Percentiles rank a stretch among this genome's conserved stretches.
These are phyloP conservation scores for Colletotrichum ledebouriae DNA, from an alignment of 2,329 filamentous ascomycete species.

Conservation along the genomic window DNA sequence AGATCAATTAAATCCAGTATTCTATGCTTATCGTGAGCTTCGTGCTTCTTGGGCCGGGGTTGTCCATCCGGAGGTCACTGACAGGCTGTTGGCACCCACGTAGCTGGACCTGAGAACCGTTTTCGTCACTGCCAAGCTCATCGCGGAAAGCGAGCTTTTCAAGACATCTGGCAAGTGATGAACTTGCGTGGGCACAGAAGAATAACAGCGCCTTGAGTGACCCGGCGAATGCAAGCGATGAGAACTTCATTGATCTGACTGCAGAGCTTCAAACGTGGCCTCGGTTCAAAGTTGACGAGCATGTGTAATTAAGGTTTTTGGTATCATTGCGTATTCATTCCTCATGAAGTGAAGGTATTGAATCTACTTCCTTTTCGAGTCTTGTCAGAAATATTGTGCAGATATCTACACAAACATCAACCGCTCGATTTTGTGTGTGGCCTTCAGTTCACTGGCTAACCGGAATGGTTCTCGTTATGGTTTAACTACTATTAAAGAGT, in stretches of 20 bases:
- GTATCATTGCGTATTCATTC: background rate
- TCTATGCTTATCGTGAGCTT: background rate
- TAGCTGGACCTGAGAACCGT: background rate
- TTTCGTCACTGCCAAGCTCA: background rate
- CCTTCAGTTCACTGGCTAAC: too few species aligned
- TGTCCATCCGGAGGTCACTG: background rate
- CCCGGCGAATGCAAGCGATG: background rate
- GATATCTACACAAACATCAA: too few species aligned
- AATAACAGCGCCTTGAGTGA: background rate
- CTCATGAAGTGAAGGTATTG: too few species aligned
- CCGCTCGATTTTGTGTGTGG: too few species aligned
- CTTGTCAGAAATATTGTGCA: too few species aligned
- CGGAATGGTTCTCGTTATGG: too few species aligned
- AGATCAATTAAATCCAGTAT: too few species aligned
- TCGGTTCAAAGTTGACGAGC: background rate
- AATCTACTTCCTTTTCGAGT: too few species aligned
- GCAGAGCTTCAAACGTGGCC: background rate
- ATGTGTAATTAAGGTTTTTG: too few species aligned
- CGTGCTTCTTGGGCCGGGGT: background rate
- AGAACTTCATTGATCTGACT: conserved; percentile 5
- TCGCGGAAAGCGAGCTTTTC: conserved; percentile 4
- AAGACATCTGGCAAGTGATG: background rate
- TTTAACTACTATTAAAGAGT: background rate
- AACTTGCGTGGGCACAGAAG: background rate
- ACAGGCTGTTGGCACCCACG: background rate